These are phyloP conservation scores for Tetradesmus obliquus DNA, from an alignment of 139 green algal genomes.

Conservation along the genomic window DNA sequence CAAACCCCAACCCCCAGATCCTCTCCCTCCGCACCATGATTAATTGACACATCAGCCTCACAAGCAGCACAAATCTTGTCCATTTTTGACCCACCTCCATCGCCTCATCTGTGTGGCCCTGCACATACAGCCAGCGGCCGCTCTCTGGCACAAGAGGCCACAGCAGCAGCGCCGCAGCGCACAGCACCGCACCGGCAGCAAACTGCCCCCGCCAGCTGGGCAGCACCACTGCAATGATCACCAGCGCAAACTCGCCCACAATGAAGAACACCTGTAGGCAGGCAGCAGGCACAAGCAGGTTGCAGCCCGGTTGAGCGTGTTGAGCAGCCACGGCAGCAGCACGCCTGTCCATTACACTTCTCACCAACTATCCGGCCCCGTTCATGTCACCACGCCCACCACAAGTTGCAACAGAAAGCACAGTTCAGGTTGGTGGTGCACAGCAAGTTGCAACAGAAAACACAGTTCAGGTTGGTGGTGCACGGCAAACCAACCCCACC, in stretches of 20 bases:
- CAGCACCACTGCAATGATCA: slow-evolving; percentile 51
- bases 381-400: not conserved
- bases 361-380: not conserved
- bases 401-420: too few relatives aligned
- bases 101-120: slow-evolving; percentile 68
- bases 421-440: too few relatives aligned
- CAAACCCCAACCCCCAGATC: too few relatives aligned
- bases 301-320: not conserved
- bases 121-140: slow-evolving; percentile 70
- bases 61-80: not conserved
- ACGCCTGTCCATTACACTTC: not conserved
- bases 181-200: slow-evolving; percentile 44
- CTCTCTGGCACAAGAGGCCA: slow-evolving; percentile 63
- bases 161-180: slow-evolving; percentile 46
- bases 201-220: slow-evolving; percentile 49
- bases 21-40: too few relatives aligned
- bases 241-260: slow-evolving; percentile 62
- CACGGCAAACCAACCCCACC: too few relatives aligned
- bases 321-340: not conserved
- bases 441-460: too few relatives aligned
- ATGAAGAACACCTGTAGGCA: slow-evolving; percentile 49
- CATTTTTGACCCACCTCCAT: slow-evolving; percentile 40
- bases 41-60: too few relatives aligned
- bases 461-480: too few relatives aligned
- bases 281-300: not conserved